Conservation (phyloP, 441 rosid species). For the Croton laevigatus region DNA sequence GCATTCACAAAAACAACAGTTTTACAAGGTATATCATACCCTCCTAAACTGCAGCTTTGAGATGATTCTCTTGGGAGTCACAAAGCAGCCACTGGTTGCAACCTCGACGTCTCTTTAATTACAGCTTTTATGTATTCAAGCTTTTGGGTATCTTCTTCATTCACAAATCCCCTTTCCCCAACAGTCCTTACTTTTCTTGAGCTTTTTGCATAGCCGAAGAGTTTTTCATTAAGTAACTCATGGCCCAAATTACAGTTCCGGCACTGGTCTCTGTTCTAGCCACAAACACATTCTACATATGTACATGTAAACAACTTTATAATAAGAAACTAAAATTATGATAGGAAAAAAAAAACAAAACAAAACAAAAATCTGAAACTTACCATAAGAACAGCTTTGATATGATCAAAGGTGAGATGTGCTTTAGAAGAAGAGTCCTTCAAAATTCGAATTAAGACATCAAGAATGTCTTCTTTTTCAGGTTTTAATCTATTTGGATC, state of each 20-base stretch:
- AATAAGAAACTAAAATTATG: not conserved
- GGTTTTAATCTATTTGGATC: not conserved
- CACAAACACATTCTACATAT: not conserved
- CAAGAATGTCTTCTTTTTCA: constrained; percentile 15
- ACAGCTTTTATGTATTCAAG: not conserved
- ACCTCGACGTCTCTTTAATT: not conserved
- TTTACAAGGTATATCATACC: not conserved
- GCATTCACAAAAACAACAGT: not conserved
- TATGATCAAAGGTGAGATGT: constrained; percentile 18
- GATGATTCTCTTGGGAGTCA: not conserved
- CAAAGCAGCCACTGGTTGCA: not conserved
- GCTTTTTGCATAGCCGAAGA: not conserved
- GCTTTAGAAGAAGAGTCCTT: not conserved
- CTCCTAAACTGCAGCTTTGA: not conserved
- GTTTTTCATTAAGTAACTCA: not conserved
- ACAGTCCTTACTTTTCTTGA: too few species aligned
- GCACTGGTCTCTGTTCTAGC: not conserved
- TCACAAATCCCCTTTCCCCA: not conserved
- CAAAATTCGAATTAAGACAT: not conserved
- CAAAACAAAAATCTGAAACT: not conserved
- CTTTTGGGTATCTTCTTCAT: not conserved
- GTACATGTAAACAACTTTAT: not conserved
- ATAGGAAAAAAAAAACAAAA: not conserved
- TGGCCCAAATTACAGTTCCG: not conserved
- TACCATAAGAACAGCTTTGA: constrained; percentile 31